Evolutionary conservation across 2,329 filamentous ascomycete genomes (phyloP).

Genomic region (Myriosclerotinia scirpicola): DNA sequence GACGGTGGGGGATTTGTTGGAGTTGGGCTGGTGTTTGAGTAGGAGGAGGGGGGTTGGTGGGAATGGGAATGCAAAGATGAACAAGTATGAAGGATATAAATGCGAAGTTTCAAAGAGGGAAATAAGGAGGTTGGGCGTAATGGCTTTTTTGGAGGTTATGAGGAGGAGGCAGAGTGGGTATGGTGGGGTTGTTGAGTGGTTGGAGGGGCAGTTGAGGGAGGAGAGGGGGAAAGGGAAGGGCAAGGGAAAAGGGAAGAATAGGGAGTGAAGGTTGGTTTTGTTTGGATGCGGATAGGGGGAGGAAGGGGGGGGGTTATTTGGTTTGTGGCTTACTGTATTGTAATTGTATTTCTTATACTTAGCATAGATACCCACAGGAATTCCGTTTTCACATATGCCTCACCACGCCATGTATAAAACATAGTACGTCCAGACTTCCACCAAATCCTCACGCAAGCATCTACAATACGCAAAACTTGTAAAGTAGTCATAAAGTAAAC

Average conservation of each 20-base stretch:
- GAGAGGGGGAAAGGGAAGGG: not conserved
- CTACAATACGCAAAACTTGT: too few relatives aligned
- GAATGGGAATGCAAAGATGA: slow-evolving; percentile 16
- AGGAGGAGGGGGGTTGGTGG: slow-evolving; percentile 30
- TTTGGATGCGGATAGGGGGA: not conserved
- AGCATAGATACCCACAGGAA: not conserved
- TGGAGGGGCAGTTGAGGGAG: slow-evolving; percentile 46
- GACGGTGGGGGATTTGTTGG: slow-evolving; percentile 30
- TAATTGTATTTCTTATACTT: not conserved
- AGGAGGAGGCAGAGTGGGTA: slow-evolving; percentile 70
- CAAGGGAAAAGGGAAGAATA: not conserved
- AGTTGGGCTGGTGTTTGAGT: slow-evolving; percentile 34
- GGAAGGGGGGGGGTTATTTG: not conserved
- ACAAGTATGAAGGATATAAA: slow-evolving; percentile 24
- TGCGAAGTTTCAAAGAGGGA: slow-evolving; percentile 28
- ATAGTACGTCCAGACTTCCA: too few relatives aligned
- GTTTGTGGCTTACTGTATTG: not conserved
- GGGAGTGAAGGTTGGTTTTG: not conserved
- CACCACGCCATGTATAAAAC: too few relatives aligned
- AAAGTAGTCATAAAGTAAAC: too few relatives aligned
- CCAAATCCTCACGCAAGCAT: too few relatives aligned
- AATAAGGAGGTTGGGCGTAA: slow-evolving; percentile 54
- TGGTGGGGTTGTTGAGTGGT: slow-evolving; percentile 63
- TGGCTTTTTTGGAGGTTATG: slow-evolving; percentile 70
- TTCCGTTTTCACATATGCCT: not conserved